Conservation (phyloP, 2,329 filamentous ascomycete species). For the Dissoconium aciculare region DNA sequence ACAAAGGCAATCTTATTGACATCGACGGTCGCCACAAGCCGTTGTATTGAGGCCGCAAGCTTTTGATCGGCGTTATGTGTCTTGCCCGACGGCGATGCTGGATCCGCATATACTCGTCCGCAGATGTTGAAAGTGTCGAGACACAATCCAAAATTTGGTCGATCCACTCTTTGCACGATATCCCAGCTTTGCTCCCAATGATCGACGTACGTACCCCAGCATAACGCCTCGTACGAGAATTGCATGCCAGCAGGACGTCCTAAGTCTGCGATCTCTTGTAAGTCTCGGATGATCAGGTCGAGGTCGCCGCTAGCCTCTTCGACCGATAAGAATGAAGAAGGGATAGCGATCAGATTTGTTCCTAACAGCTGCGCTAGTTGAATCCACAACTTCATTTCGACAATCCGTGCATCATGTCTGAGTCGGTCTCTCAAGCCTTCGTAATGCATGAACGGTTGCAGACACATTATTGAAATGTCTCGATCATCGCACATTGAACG, state of each 20-base stretch:
- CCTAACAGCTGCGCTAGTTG: conserved; percentile 45
- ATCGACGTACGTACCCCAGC: conserved; percentile 55
- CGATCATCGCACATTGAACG: conserved; percentile 42
- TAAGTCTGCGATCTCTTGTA: conserved; percentile 51
- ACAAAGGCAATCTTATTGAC: conserved; percentile 56
- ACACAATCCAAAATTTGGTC: conserved; percentile 60
- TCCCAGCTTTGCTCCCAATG: conserved; percentile 61
- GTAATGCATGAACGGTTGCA: conserved; percentile 67
- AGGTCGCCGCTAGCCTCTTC: conserved; percentile 38
- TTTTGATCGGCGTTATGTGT: conserved; percentile 40
- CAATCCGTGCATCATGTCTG: conserved; percentile 42
- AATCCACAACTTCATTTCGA: conserved; percentile 57
- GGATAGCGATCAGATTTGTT: conserved; percentile 61
- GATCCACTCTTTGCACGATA: conserved; percentile 48
- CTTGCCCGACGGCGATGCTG: conserved; percentile 38
- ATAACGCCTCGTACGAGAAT: conserved; percentile 60
- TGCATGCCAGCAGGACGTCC: conserved; percentile 45
- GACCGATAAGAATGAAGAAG: conserved; percentile 50
- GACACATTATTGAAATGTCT: conserved; percentile 45
- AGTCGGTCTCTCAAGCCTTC: conserved; percentile 54
- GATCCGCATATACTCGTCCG: conserved; percentile 56
- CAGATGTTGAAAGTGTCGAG: conserved; percentile 69
- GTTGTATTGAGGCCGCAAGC: conserved; percentile 39
- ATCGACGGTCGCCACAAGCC: conserved; percentile 42
- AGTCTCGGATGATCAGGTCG: conserved; percentile 45